Base-by-base conservation (phyloP, 352 stramenopile genomes). In the Phytophthora kernoviae region DNA sequence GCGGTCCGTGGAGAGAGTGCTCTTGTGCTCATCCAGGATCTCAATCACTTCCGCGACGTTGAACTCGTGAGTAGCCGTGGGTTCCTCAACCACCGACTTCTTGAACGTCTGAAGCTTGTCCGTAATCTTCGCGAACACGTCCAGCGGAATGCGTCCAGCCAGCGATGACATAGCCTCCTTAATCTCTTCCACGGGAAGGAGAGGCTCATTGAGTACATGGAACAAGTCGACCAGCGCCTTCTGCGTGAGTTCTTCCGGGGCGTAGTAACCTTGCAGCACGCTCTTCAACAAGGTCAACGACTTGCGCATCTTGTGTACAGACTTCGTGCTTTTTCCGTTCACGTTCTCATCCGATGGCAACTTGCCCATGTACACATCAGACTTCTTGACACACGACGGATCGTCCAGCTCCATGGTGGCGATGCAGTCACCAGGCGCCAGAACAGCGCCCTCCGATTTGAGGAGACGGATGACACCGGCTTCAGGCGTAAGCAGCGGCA, bases 381-480 rank as follows among this genome's bases (percentile, higher is more conserved):
- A 96, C 57, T 90, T 94, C 44, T 96, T 91, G 4, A 99, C 97
- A 55, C 96, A 98, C 37, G 96, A 97, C 17, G 97, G 97, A 75
- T 99, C 98, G 58, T 99, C 96, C 4, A 99, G 82, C 65, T 99
- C 90, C 61, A 99, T 92, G 20, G 87, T 99, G 26, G 96, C 97
- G 50, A 99, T 91, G 54, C 98, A 88, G 77, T 99, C 97, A 49
- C 98, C 98, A 22, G 96, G 84, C 8, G 94, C 84, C 1, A 99
- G 65, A 48, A 98, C 87, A 5, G 96, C 94, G 30, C 98, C 98
- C 73, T 99, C 97, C 2, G 98, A 98, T 72, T 97, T 96, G 32
- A 96, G 80, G 73, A 99, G 95, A 10, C 88, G 88, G 49, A 99
- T 97, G 5, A 98, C 75, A 81, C 98, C 98, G 33, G 82, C 84